Percentiles rank a stretch among this genome's conserved stretches.
phyloP scores from a whole-genome alignment of 305 asterid species.

The Rubia balearica region DNA sequence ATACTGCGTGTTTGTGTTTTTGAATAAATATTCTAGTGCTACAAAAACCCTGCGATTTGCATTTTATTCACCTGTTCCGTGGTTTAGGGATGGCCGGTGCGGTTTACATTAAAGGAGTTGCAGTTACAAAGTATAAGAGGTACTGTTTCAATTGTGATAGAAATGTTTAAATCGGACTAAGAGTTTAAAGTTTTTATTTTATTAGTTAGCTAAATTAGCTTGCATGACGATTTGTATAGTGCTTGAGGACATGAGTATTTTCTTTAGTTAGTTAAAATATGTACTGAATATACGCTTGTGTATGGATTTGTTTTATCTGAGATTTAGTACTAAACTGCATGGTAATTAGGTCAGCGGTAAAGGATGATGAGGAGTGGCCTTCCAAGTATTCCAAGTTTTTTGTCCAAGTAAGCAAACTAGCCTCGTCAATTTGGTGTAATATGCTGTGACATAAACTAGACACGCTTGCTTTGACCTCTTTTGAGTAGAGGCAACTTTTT shows the following conservation, averaged over 20 bases:
- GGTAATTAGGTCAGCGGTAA: constrained; percentile 66
- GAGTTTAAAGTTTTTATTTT: too few relatives aligned
- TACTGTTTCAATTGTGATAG: constrained; percentile 18
- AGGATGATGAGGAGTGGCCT: constrained; percentile 95
- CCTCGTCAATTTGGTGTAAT: not conserved
- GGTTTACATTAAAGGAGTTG: constrained; percentile 87
- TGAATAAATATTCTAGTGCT: not conserved
- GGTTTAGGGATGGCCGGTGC: constrained; percentile 96
- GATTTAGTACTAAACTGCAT: constrained; percentile 14
- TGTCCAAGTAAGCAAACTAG: constrained; percentile 59
- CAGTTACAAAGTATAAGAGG: constrained; percentile 86
- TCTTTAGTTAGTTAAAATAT: not conserved
- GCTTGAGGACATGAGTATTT: not conserved
- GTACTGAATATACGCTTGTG: not conserved
- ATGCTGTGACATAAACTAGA: not conserved
- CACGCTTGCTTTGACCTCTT: not conserved
- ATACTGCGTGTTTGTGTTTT: constrained; percentile 18
- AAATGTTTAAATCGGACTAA: not conserved
- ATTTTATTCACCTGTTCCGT: not conserved
- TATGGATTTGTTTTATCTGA: too few relatives aligned
- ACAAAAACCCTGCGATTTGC: constrained; percentile 2
- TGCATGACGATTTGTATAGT: not conserved
- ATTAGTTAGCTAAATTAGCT: not conserved
- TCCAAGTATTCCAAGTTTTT: constrained; percentile 90
- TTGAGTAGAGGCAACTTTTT: not conserved